These are phyloP conservation scores for Russula griseocarnosa DNA, from an alignment of 768 basidiomycete species.

Conservation along the genomic window DNA sequence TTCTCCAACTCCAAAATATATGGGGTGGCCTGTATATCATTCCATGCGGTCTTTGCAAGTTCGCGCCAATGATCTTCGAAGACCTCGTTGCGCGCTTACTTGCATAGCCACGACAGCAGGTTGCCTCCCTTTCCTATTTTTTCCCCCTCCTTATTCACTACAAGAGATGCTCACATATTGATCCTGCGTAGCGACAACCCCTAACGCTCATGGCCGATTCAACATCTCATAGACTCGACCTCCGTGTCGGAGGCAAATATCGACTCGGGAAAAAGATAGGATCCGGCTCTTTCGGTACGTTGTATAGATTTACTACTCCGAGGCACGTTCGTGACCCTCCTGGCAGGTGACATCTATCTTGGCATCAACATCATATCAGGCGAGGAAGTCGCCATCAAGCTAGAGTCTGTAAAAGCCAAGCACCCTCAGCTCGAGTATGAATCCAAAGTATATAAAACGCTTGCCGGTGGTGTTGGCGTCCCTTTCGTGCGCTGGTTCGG, in stretches of 20 bases:
- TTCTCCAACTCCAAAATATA: background rate
- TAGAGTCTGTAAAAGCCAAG: conserved; percentile 99
- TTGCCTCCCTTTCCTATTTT: conserved; percentile 5
- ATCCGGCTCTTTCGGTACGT: conserved; percentile 93
- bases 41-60: background rate
- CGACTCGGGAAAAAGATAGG: conserved; percentile 99
- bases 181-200: conserved; percentile 22
- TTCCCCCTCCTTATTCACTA: background rate
- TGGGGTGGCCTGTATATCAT: background rate
- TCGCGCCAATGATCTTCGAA: background rate
- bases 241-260: conserved; percentile 92
- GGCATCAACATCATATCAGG: conserved; percentile 99
- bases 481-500: conserved; percentile 97
- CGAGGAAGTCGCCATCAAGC: conserved; percentile 99
- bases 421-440: conserved; percentile 99
- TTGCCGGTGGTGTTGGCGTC: conserved; percentile 97
- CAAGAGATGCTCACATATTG: conserved; percentile 9
- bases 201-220: conserved; percentile 62
- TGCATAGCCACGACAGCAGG: conserved; percentile 16
- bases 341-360: conserved; percentile 92
- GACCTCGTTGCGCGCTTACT: conserved; percentile 13
- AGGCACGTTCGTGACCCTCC: background rate
- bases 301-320: background rate
- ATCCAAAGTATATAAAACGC: conserved; percentile 92
- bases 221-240: conserved; percentile 69